Evolutionary conservation across 257 asterid genomes (phyloP).

Genomic region (Verbena officinalis): DNA sequence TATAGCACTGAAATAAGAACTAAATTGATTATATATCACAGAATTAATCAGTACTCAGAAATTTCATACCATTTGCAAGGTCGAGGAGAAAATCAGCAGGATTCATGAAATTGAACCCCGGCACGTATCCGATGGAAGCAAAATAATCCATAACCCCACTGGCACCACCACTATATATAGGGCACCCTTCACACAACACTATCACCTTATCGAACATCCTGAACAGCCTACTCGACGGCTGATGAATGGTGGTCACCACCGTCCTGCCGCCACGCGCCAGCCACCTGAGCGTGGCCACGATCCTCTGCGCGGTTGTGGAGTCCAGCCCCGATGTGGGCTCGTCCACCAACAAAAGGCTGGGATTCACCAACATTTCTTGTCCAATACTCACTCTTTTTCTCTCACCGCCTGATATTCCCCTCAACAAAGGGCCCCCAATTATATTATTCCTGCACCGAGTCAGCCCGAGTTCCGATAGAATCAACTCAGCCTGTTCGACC

Average conservation of each 20-base stretch:
- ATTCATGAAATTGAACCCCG: constrained; percentile 61
- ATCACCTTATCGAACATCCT: constrained; percentile 76
- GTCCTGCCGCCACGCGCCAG: constrained; percentile 74
- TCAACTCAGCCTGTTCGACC: constrained; percentile 59
- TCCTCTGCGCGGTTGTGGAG: constrained; percentile 79
- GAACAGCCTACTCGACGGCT: constrained; percentile 86
- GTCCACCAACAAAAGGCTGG: constrained; percentile 73
- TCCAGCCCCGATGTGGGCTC: constrained; percentile 96
- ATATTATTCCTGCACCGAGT: constrained; percentile 58
- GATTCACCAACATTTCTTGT: constrained; percentile 86
- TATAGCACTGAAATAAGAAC: not conserved
- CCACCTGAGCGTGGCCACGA: constrained; percentile 55
- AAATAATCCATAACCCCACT: constrained; percentile 63
- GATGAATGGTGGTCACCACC: constrained; percentile 77
- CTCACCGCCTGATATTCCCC: constrained; percentile 92
- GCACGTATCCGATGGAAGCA: constrained; percentile 58
- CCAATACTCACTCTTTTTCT: constrained; percentile 84
- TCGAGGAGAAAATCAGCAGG: constrained; percentile 92
- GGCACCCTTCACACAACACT: constrained; percentile 71
- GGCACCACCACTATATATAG: constrained; percentile 60
- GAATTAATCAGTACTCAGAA: not conserved
- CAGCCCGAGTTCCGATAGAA: constrained; percentile 65
- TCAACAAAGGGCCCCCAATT: constrained; percentile 59
- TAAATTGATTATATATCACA: not conserved
- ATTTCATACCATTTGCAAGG: constrained; percentile 83